phyloP scores from a whole-genome alignment of 164 flowering plant genomes.

The Pachysandra terminalis region DNA sequence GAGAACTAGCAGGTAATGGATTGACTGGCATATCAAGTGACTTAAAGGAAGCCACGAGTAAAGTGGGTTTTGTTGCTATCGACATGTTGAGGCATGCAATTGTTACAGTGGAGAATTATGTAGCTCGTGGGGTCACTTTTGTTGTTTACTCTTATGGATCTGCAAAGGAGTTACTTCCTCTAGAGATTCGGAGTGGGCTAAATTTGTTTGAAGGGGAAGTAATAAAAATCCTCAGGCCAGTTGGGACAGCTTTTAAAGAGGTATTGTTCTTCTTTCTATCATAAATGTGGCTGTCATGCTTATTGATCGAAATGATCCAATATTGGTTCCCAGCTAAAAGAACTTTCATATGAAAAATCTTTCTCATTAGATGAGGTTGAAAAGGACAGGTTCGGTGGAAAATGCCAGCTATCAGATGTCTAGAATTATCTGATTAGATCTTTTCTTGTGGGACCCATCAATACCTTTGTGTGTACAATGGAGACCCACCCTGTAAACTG shows the following conservation, averaged over 20 bases:
- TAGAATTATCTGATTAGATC: conserved; percentile 1
- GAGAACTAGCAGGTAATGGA: conserved; percentile 39
- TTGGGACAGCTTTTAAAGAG: conserved; percentile 50
- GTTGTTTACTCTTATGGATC: conserved; percentile 54
- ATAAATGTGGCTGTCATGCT: background rate
- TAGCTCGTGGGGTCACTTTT: conserved; percentile 42
- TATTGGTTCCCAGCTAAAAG: background rate
- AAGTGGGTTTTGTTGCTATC: conserved; percentile 41
- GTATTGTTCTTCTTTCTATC: conserved; percentile 25
- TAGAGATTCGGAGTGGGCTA: conserved; percentile 48
- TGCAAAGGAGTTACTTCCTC: conserved; percentile 66
- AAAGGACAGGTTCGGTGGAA: background rate
- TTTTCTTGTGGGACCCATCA: conserved; percentile 1
- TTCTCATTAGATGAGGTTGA: background rate
- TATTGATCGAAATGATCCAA: background rate
- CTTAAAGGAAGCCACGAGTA: conserved; percentile 44
- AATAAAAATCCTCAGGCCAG: conserved; percentile 45
- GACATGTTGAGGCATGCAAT: conserved; percentile 52
- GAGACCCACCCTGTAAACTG: background rate
- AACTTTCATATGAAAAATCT: background rate
- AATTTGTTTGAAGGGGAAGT: conserved; percentile 52
- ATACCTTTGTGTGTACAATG: background rate
- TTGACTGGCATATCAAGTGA: conserved; percentile 44
- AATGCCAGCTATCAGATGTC: background rate
- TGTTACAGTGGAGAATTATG: conserved; percentile 49